Evolutionary conservation across 176 grass and related monocot species (phyloP), one percentile per base, ranked within the genome.

Genomic region (Stipa capillata): DNA sequence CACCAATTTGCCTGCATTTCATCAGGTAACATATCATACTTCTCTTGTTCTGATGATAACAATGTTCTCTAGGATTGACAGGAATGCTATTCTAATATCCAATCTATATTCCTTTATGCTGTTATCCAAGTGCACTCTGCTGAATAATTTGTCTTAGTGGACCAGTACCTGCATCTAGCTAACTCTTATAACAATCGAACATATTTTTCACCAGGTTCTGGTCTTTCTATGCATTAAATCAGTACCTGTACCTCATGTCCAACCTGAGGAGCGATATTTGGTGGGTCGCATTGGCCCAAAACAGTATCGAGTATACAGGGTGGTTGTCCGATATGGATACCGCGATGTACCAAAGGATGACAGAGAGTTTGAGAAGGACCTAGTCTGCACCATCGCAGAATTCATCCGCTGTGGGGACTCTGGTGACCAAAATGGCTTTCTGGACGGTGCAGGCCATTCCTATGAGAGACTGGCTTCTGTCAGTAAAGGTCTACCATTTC

Each of bases 1-100:
- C 72, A 93, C 95, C 62, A 98, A 98, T 42, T 76, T 98, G 9
- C 95, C 95, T 74, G 95, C 95, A 49, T 98, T 98, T 84, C 95
- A 98, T 86, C 95, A 98, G 95, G 95, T 98, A 82, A 58, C 1
- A 40, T 64, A 4, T 66, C 58, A 33, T 18, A 13, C 16, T 33
- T 23, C 10, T 50, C 8, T 5, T 78, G 23, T 33, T 76, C 33
- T 60, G 18, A 56, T 7, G 13, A 49, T 5, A 47, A 28, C 17
- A 10, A 31, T 33, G 32, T 34, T 70, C 6, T 61, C n/a, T n/a
- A n/a, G n/a, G n/a, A n/a, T n/a, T n/a, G n/a, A n/a, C n/a, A n/a
- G n/a, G n/a, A n/a, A n/a, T n/a, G n/a, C n/a, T n/a, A n/a, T n/a
- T n/a, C n/a, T n/a, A n/a, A n/a, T n/a, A n/a, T n/a, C n/a, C n/a